phyloP scores from a whole-genome alignment of 495 filamentous ascomycete genomes.

The Lepidopterella palustris region DNA sequence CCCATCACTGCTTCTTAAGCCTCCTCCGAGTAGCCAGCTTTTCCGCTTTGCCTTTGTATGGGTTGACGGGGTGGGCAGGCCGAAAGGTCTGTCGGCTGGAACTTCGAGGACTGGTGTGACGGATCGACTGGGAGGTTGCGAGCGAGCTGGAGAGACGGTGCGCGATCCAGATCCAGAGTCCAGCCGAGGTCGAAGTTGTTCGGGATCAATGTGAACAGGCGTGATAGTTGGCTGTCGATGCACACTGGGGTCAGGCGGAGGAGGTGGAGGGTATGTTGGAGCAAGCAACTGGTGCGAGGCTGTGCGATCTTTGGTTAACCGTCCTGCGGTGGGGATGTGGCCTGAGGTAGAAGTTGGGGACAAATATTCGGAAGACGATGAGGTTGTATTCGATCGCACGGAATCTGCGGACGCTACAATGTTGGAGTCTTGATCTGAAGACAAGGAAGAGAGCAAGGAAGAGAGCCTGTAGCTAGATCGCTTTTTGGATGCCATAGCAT shows the following conservation, averaged over 20 bases:
- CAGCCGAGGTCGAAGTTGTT: background rate
- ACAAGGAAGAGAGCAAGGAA: background rate
- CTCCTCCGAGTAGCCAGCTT: conserved; percentile 18
- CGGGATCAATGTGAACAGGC: background rate
- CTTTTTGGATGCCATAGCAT: background rate
- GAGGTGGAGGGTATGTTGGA: background rate
- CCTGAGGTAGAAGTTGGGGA: background rate
- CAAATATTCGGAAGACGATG: background rate
- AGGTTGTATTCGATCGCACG: background rate
- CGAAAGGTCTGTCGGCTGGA: background rate
- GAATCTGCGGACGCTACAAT: background rate
- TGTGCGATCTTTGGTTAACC: conserved; percentile 1
- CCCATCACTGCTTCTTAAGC: conserved; percentile 18
- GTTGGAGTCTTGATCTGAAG: background rate
- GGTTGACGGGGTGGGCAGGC: background rate
- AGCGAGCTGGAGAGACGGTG: conserved; percentile 13
- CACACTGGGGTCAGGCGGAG: background rate
- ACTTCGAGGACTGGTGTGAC: conserved; percentile 9
- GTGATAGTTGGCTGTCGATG: background rate
- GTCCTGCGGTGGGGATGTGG: background rate
- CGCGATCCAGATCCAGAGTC: conserved; percentile 5
- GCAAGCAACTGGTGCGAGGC: background rate
- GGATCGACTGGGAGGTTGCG: conserved; percentile 5
- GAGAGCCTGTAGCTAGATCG: background rate
- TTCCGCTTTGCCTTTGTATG: conserved; percentile 16